Percentiles rank a stretch among this genome's conserved stretches.
Conservation (phyloP, 1,284 basidiomycete genomes). For the Hymenochaete sp. region DNA sequence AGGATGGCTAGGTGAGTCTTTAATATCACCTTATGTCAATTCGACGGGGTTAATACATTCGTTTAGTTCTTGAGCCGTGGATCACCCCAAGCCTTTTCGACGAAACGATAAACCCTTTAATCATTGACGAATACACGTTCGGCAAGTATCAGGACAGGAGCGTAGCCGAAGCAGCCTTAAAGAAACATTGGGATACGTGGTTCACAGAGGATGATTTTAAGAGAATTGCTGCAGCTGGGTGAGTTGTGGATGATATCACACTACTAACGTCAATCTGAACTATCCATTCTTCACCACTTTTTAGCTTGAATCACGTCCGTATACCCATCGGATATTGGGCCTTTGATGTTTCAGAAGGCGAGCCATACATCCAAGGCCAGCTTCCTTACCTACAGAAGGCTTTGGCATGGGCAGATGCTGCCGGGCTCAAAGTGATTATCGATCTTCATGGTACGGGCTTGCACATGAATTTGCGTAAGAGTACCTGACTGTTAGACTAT, state of each 20-base stretch:
- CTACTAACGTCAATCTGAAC: neutral
- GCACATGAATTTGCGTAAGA: no score
- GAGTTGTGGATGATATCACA: conserved; percentile 19
- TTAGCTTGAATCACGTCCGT: conserved; percentile 74
- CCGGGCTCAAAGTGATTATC: conserved; percentile 75
- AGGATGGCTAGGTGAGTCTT: conserved; percentile 78
- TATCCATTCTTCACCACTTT: conserved; percentile 1
- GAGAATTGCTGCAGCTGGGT: conserved; percentile 68
- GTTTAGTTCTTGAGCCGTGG: conserved; percentile 49
- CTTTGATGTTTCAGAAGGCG: conserved; percentile 74
- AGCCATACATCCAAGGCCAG: conserved; percentile 82
- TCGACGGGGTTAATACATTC: no score
- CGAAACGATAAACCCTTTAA: neutral
- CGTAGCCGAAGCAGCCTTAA: conserved; percentile 30
- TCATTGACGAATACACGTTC: conserved; percentile 38
- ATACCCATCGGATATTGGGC: conserved; percentile 92
- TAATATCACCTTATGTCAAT: no score
- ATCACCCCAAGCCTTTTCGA: conserved; percentile 82
- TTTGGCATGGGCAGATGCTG: conserved; percentile 66
- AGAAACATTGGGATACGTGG: conserved; percentile 73
- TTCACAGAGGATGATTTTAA: conserved; percentile 71
- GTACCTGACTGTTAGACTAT: no score
- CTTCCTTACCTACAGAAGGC: conserved; percentile 63
- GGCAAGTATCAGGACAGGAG: conserved; percentile 44
- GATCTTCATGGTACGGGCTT: conserved; percentile 82